Evolutionary conservation across 1,284 basidiomycete genomes (phyloP).

Genomic region (Pterula multifida): DNA sequence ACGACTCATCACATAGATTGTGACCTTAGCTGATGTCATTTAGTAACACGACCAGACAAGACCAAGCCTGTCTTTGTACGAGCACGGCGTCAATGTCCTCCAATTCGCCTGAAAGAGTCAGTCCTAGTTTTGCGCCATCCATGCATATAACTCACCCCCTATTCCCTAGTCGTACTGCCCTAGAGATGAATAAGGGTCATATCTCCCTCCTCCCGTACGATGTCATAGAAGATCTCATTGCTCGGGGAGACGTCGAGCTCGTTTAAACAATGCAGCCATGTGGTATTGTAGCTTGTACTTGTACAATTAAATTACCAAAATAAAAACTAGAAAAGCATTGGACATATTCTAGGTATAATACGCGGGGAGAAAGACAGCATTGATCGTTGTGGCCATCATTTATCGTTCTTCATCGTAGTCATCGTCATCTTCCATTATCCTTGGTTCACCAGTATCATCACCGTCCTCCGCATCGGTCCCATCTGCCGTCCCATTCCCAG

Average conservation of each 20-base stretch:
- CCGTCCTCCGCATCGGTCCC: conserved; percentile 18
- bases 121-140: conserved; percentile 18
- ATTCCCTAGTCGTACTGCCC: conserved; percentile 36
- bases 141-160: conserved; percentile 2
- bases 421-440: conserved; percentile 20
- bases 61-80: conserved; percentile 69
- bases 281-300: too few species aligned
- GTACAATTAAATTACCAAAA: not conserved
- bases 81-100: conserved; percentile 58
- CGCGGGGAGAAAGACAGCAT: too few species aligned
- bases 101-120: conserved; percentile 64
- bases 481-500: conserved; percentile 16
- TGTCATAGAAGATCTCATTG: conserved; percentile 57
- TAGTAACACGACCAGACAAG: conserved; percentile 70
- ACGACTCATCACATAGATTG: conserved; percentile 17
- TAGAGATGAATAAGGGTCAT: conserved; percentile 58
- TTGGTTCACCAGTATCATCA: conserved; percentile 19
- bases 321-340: too few species aligned
- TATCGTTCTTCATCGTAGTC: conserved; percentile 20
- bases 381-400: too few species aligned
- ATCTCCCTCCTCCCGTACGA: conserved; percentile 62
- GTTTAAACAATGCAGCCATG: conserved; percentile 35
- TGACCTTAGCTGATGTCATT: conserved; percentile 5
- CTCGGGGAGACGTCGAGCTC: conserved; percentile 58
- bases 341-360: too few species aligned